phyloP scores from a whole-genome alignment of 164 flowering plant species.

The Annona squamosa region DNA sequence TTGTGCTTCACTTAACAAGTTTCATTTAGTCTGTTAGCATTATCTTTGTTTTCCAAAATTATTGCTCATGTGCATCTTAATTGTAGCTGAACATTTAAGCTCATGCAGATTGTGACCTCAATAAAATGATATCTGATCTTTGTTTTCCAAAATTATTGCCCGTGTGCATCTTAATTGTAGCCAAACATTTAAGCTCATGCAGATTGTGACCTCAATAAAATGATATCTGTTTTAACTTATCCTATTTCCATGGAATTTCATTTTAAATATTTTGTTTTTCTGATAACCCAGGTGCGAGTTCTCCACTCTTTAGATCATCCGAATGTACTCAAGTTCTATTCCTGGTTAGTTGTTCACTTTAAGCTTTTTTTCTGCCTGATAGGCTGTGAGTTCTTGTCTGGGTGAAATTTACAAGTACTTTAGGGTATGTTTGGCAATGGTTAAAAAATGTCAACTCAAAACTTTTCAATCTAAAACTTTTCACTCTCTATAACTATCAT shows the following conservation, averaged over 20 bases:
- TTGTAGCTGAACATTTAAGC: not conserved
- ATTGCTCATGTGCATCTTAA: not conserved
- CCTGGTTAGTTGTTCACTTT: constrained; percentile 54
- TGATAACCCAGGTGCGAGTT: constrained; percentile 59
- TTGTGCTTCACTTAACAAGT: too few relatives aligned
- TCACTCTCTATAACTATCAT: not conserved
- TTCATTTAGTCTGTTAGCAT: too few relatives aligned
- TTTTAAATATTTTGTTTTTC: not conserved
- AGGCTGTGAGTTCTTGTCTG: too few relatives aligned
- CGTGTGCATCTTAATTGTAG: not conserved
- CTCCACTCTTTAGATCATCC: constrained; percentile 83
- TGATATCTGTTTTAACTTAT: too few relatives aligned
- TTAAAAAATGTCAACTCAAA: too few relatives aligned
- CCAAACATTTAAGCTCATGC: not conserved
- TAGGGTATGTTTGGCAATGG: too few relatives aligned
- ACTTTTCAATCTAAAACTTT: not conserved
- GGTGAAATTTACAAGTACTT: too few relatives aligned
- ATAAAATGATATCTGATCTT: too few relatives aligned
- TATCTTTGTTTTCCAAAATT: not conserved
- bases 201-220: not conserved
- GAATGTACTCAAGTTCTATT: constrained; percentile 72
- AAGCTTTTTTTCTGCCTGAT: too few relatives aligned
- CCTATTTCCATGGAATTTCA: not conserved
- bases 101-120: not conserved
- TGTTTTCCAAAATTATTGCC: not conserved